Percentiles rank a stretch among this genome's conserved stretches.
phyloP scores from a whole-genome alignment of 2,329 filamentous ascomycete genomes.

The Colletotrichum somersetense region DNA sequence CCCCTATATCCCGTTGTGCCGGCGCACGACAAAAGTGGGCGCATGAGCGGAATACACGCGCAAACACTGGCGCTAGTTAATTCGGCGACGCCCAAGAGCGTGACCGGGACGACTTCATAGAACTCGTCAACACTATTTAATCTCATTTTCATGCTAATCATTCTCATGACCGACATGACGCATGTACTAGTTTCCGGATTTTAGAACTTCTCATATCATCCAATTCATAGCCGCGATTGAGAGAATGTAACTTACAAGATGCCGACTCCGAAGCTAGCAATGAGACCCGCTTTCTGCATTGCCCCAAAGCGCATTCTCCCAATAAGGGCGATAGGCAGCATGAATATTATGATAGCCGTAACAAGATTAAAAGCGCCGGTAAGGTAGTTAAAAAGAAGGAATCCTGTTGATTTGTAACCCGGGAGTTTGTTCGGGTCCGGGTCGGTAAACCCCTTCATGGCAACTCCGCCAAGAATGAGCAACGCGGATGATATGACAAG shows the following conservation, averaged over 20 bases:
- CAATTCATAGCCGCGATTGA: not conserved
- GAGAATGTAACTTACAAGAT: constrained; percentile 26
- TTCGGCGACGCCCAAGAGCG: constrained; percentile 10
- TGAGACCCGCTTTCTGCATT: constrained; percentile 32
- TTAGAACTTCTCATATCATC: not conserved
- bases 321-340: constrained; percentile 34
- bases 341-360: constrained; percentile 40
- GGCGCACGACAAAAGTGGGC: constrained; percentile 1
- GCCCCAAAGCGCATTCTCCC: constrained; percentile 18
- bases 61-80: constrained; percentile 11
- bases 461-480: not conserved
- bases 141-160: not conserved
- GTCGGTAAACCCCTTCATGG: not conserved
- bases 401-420: not conserved
- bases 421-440: not conserved
- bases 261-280: constrained; percentile 33
- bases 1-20: not conserved
- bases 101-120: constrained; percentile 15
- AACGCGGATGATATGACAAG: not conserved
- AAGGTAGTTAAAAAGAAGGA: not conserved
- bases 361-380: constrained; percentile 20
- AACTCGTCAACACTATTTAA: not conserved
- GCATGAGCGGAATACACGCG: constrained; percentile 19
- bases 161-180: constrained; percentile 14
- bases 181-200: not conserved